Evolutionary conservation across 805 yeast genomes (phyloP).

Genomic region (Jamesozyma jinghongensis): DNA sequence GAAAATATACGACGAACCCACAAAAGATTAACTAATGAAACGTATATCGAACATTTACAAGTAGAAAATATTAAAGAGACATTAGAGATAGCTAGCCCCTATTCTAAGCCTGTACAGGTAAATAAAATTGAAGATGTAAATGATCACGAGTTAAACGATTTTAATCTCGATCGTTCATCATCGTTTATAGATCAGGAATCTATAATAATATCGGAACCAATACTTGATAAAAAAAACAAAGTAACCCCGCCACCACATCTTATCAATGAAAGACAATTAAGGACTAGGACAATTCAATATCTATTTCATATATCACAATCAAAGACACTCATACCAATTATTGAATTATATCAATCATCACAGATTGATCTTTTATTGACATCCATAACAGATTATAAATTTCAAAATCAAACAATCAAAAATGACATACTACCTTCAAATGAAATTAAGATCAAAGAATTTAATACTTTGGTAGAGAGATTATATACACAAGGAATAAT

Average conservation of each 20-base stretch:
- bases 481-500: background rate
- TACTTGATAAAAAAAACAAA: too few relatives aligned
- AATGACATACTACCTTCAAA: background rate
- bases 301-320: background rate
- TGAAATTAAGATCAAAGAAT: background rate
- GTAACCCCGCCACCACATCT: background rate
- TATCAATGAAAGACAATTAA: background rate
- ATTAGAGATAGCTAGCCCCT: constrained; percentile 16
- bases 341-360: constrained; percentile 2
- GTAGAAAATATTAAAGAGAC: constrained; percentile 12
- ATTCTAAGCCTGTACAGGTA: background rate
- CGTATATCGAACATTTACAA: constrained; percentile 16
- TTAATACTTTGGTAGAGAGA: background rate
- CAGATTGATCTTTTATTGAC: background rate
- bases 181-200: too few relatives aligned
- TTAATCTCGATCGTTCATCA: too few relatives aligned
- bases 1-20: too few relatives aligned
- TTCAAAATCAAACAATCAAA: background rate
- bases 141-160: too few relatives aligned
- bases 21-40: too few relatives aligned
- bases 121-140: too few relatives aligned
- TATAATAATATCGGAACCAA: too few relatives aligned
- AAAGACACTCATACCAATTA: constrained; percentile 2
- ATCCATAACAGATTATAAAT: background rate
- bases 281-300: background rate